These are phyloP conservation scores for Colletotrichum godetiae DNA, from an alignment of 2,329 filamentous ascomycete species.

Conservation along the genomic window DNA sequence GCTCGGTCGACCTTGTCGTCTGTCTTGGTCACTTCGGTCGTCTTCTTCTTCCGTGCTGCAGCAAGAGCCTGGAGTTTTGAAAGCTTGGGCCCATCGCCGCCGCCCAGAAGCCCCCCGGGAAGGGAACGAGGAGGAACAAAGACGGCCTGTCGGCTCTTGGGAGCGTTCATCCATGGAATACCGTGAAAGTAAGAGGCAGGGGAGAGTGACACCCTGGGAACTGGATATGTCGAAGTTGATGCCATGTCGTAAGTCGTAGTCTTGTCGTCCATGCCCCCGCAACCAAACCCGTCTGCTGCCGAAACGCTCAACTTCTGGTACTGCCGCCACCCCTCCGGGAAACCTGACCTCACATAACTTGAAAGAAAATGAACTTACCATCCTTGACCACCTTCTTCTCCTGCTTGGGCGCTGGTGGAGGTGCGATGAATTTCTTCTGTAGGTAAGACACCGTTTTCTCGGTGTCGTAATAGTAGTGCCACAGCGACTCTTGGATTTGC, in stretches of 20 bases:
- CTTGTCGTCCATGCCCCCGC: slow-evolving; percentile 10
- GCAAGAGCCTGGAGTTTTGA: slow-evolving; percentile 94
- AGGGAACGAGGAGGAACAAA: slow-evolving; percentile 65
- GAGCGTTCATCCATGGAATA: slow-evolving; percentile 85
- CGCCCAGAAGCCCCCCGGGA: slow-evolving; percentile 81
- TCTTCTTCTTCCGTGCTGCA: slow-evolving; percentile 86
- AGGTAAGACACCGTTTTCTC: slow-evolving; percentile 87
- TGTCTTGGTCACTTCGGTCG: slow-evolving; percentile 66
- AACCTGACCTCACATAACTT: not conserved
- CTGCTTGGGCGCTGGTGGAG: slow-evolving; percentile 52
- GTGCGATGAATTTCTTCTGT: slow-evolving; percentile 69
- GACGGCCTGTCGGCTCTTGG: slow-evolving; percentile 71
- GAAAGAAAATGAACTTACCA: slow-evolving; percentile 49
- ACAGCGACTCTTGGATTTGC: slow-evolving; percentile 90
- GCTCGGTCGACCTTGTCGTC: slow-evolving; percentile 41
- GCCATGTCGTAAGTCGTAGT: not conserved
- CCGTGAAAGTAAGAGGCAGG: slow-evolving; percentile 78
- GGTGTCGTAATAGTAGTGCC: slow-evolving; percentile 96
- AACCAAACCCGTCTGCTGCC: slow-evolving; percentile 34
- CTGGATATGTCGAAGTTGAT: slow-evolving; percentile 30
- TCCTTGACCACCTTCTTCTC: slow-evolving; percentile 54
- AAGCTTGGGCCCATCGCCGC: slow-evolving; percentile 75
- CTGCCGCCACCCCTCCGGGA: slow-evolving; percentile 21
- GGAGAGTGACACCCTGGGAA: slow-evolving; percentile 38
- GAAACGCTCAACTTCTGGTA: slow-evolving; percentile 37